A percentile compares a stretch with the other conserved stretches of the same genome.
Evolutionary conservation across 73 alveolate species (phyloP).

Genomic region (Tetrahymena elliotti): DNA sequence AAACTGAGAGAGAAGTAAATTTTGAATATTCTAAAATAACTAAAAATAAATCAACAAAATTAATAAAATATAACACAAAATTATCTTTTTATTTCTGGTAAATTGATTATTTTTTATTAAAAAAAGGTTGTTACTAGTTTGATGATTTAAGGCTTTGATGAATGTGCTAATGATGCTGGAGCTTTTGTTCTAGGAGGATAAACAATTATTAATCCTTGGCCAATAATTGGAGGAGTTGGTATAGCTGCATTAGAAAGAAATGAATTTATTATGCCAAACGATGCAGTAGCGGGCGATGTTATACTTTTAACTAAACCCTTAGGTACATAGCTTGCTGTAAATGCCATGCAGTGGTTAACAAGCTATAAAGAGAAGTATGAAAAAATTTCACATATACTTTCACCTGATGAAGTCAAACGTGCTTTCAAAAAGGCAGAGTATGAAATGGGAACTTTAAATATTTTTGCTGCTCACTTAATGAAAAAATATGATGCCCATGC

Average conservation of each 20-base stretch:
- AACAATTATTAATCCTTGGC: constrained; percentile 95
- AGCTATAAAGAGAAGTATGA: constrained; percentile 43
- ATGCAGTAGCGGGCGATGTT: constrained; percentile 67
- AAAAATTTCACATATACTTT: constrained; percentile 10
- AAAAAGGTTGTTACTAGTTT: constrained; percentile 11
- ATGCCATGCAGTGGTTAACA: constrained; percentile 59
- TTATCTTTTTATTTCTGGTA: neutral
- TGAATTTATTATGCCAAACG: constrained; percentile 59
- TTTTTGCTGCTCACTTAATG: constrained; percentile 62
- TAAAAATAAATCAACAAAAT: neutral
- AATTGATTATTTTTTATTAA: neutral
- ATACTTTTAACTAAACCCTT: constrained; percentile 82
- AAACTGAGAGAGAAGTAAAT: constrained; percentile 51
- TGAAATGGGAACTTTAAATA: constrained; percentile 70
- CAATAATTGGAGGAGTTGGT: constrained; percentile 94
- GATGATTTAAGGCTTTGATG: constrained; percentile 95
- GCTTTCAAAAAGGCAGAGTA: constrained; percentile 48
- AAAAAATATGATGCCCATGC: constrained; percentile 75
- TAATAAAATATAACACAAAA: neutral
- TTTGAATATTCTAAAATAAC: neutral
- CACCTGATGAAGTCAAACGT: constrained; percentile 44
- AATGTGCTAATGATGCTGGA: constrained; percentile 85
- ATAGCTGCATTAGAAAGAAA: constrained; percentile 58
- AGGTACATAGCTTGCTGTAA: constrained; percentile 74
- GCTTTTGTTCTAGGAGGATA: constrained; percentile 92